A percentile compares a stretch with the other conserved stretches of the same genome.
Conservation (phyloP, 345 rosid genomes). For the Gossypium anomalum region DNA sequence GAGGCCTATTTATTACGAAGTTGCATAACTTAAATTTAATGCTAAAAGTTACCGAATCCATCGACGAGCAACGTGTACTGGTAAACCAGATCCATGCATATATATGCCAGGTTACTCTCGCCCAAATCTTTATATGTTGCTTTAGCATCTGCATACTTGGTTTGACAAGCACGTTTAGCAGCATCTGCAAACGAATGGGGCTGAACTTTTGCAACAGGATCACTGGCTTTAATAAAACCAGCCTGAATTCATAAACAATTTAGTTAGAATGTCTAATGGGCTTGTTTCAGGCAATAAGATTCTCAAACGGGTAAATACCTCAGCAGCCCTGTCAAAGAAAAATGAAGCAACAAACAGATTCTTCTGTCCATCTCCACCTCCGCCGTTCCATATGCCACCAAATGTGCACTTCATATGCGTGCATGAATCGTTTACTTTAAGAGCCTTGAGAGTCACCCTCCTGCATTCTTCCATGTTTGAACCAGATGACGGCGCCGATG, state of each 20-base stretch:
- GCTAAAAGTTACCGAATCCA: conserved; percentile 59
- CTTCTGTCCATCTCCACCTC: conserved; percentile 96
- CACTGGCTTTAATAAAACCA: conserved; percentile 54
- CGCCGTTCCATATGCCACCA: conserved; percentile 97
- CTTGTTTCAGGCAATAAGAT: not conserved
- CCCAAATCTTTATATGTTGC: conserved; percentile 44
- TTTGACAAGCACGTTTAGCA: conserved; percentile 85
- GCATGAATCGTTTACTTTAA: conserved; percentile 82
- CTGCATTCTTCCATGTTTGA: conserved; percentile 67
- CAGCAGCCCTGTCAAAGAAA: conserved; percentile 96
- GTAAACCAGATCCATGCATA: conserved; percentile 96
- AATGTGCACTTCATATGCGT: conserved; percentile 91
- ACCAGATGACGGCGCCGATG: conserved; percentile 55
- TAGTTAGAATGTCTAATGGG: conserved; percentile 8
- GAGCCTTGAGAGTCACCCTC: conserved; percentile 65
- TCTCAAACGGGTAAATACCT: conserved; percentile 42
- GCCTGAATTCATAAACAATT: conserved; percentile 44
- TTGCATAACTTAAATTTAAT: not conserved
- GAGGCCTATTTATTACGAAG: not conserved
- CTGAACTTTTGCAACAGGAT: conserved; percentile 71
- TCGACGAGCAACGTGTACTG: conserved; percentile 72
- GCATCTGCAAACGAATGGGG: conserved; percentile 71
- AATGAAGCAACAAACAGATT: conserved; percentile 90
- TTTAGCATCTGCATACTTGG: conserved; percentile 62
- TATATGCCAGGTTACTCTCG: conserved; percentile 54